Evolutionary conservation across 2,329 filamentous ascomycete species (phyloP).

Genomic region (Balansia obtecta): DNA sequence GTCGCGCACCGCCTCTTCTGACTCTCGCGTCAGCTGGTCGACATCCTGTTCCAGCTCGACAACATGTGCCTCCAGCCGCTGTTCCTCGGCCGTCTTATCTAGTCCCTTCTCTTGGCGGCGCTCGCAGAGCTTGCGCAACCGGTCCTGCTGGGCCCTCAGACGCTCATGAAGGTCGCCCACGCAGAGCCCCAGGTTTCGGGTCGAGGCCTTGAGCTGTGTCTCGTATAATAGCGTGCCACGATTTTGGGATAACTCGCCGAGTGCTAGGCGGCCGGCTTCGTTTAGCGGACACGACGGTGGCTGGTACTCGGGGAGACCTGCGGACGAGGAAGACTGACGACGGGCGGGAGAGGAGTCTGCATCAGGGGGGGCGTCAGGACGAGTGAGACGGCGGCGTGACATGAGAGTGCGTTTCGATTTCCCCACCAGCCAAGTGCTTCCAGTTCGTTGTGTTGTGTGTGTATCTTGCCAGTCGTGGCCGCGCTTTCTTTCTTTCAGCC

Average conservation of each 20-base stretch:
- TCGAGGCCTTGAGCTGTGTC: slow-evolving; percentile 31
- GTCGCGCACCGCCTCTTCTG: slow-evolving; percentile 34
- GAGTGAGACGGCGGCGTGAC: slow-evolving; percentile 22
- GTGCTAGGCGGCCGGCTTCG: slow-evolving; percentile 22
- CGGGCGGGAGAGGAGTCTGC: slow-evolving; percentile 4
- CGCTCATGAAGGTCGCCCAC: slow-evolving; percentile 39
- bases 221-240: slow-evolving; percentile 30
- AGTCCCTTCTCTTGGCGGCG: slow-evolving; percentile 25
- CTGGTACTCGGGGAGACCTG: slow-evolving; percentile 36
- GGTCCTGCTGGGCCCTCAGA: slow-evolving; percentile 22
- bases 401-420: slow-evolving; percentile 11
- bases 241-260: slow-evolving; percentile 30
- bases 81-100: slow-evolving; percentile 23
- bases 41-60: slow-evolving; percentile 27
- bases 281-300: slow-evolving; percentile 33
- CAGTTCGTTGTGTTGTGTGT: not conserved
- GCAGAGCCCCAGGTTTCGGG: slow-evolving; percentile 29
- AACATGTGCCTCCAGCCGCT: slow-evolving; percentile 26
- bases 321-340: slow-evolving; percentile 8
- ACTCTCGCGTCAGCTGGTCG: slow-evolving; percentile 27
- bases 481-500: not conserved
- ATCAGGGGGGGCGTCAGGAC: slow-evolving; percentile 9
- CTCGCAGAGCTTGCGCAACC: slow-evolving; percentile 19
- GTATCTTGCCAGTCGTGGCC: not conserved
- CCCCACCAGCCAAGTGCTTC: not conserved